A percentile compares a stretch with the other conserved stretches of the same genome.
Conservation (phyloP, 2,329 filamentous ascomycete genomes). For the Penicillium sclerotiorum region DNA sequence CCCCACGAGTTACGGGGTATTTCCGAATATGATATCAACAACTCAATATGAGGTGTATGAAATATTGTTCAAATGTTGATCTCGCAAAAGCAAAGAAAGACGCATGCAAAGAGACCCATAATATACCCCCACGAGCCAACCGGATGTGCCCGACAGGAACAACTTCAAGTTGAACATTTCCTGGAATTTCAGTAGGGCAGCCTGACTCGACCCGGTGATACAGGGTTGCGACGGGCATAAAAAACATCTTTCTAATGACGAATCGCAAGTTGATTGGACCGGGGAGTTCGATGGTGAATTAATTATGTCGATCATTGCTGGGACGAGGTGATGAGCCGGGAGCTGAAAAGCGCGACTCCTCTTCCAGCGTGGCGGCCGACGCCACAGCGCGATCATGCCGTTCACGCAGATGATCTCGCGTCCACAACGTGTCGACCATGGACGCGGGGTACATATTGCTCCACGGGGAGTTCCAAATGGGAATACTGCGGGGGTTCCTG, state of each 20-base stretch:
- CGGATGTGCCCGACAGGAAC: neutral
- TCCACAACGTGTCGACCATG: conserved; percentile 8
- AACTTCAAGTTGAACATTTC: neutral
- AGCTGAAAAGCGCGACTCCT: neutral
- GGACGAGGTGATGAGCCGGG: conserved; percentile 5
- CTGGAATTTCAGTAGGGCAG: conserved; percentile 15
- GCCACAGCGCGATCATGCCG: conserved; percentile 21
- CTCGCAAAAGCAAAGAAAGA: neutral
- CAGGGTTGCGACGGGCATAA: conserved; percentile 13
- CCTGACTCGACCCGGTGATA: conserved; percentile 27
- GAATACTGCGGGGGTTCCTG: neutral
- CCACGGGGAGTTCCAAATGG: neutral
- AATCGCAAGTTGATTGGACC: neutral
- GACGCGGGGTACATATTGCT: conserved; percentile 7
- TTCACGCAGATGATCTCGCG: conserved; percentile 23
- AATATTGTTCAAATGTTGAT: too few species aligned
- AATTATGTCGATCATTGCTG: conserved; percentile 13
- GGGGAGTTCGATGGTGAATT: neutral
- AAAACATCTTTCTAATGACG: neutral
- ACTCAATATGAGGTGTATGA: too few species aligned
- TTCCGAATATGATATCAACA: too few species aligned
- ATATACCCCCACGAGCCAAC: conserved; percentile 12
- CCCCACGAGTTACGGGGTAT: neutral
- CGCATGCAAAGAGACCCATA: conserved; percentile 7
- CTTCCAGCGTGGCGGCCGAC: neutral